phyloP scores from a whole-genome alignment of 495 filamentous ascomycete genomes.

The Daldinia vernicosa region DNA sequence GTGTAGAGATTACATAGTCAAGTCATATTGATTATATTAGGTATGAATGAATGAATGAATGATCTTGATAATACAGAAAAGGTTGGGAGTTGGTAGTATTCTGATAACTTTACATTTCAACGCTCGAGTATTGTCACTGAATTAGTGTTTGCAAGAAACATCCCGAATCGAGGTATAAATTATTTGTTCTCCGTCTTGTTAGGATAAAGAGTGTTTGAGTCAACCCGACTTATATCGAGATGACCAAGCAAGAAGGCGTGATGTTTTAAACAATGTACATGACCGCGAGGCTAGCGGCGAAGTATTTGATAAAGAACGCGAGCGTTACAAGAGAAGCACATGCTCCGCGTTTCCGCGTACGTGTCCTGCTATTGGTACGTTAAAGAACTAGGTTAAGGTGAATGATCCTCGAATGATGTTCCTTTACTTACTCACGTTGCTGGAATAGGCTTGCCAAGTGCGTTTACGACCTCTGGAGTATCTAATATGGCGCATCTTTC shows the following conservation, averaged over 20 bases:
- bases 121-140: neutral
- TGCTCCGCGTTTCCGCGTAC: constrained; percentile 29
- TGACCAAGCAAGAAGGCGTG: constrained; percentile 6
- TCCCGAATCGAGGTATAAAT: neutral
- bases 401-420: constrained; percentile 36
- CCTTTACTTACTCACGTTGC: constrained; percentile 36
- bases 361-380: constrained; percentile 7
- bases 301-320: neutral
- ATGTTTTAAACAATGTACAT: neutral
- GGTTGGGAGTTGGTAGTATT: no score
- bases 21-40: no score
- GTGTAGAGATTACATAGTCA: no score
- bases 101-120: no score
- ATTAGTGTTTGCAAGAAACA: neutral
- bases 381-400: neutral
- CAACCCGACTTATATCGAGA: neutral
- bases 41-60: no score
- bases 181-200: neutral
- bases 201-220: neutral
- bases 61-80: no score
- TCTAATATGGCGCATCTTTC: constrained; percentile 25
- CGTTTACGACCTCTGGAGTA: constrained; percentile 3
- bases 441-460: constrained; percentile 16
- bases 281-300: neutral
- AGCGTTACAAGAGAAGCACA: neutral